Base-by-base conservation (phyloP, 164 flowering plant species). In the Magnolia sinica region DNA sequence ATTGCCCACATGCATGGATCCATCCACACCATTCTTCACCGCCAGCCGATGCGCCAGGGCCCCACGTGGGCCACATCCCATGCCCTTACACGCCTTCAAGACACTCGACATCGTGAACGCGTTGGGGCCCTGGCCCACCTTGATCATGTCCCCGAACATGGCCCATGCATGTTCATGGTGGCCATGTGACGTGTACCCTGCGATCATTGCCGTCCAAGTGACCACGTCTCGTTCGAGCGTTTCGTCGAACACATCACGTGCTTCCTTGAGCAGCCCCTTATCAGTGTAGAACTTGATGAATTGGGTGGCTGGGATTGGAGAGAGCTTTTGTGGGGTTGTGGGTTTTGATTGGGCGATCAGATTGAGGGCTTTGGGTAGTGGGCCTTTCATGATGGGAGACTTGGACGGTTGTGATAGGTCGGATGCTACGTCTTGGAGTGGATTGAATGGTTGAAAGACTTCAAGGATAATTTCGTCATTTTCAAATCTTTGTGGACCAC, bases 191-290 rank as follows among this genome's bases (percentile, higher is more conserved):
- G 92, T 79, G 85, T 88, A 90, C 16, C 95, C 97, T 1, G 89
- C 22, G 13, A 95, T 89, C 96, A 93, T 88, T 73, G 89, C 86
- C 0, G 98, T 91, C 99, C 99, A 93, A 3, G 93, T 76, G 61
- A 95, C 92, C 7, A 95, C 91, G 63, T 93, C 97, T 82, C 88
- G 78, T 0, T 89, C 84, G 75, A 92, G 87, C 85, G 93, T 89
- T 89, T 91, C 91, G 65, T 92, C 93, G 80, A 94, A 92, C 91
- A 92, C 72, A 3, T 5, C 37, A 20, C 90, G 91, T 64, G 96
- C 98, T 73, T 90, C 86, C 1, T 70, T 61, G 8, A 87, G 51
- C 4, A 75, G 58, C 8, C 94, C 92, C 8, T 76, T 81, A 0
- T 79, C 81, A 45, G 82, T 87, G 74, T 83, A 87, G 0, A 87